Evolutionary conservation across 495 filamentous ascomycete genomes (phyloP), one percentile per base, ranked within the genome.

Genomic region (Penicillium daleae): DNA sequence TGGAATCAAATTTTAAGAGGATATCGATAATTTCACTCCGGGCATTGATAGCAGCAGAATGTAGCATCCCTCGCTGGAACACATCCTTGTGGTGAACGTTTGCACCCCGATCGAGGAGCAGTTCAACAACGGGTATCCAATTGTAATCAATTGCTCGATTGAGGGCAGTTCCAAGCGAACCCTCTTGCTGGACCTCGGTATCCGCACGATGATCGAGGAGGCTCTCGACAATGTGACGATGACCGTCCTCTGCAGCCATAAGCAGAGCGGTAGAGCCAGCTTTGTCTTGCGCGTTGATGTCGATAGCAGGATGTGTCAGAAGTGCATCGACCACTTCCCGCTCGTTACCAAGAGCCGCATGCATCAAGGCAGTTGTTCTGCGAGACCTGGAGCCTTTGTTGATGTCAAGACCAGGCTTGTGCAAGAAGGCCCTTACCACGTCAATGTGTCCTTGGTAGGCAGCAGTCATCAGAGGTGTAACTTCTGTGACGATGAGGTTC

Each of bases 151-250:
- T 44, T 10, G 55, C 55, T 32, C 55, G 39, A 26, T 57, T 57
- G 12, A 57, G 24, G 3, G 39, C 55, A 57, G 55, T 57, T 31
- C 55, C 55, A 10, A 29, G 24, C 4, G 55, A 46, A 6, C 55
- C 55, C 4, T 44, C 55, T 39, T 57, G 55, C 37, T 17, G 15
- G n/a, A 57, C 37, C 10, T 57, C 55, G 4, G 55, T 57, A 46
- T 57, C 37, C 19, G 57, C 57, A 24, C 57, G 44, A 35, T 50
- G 42, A 7, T 71, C 65, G n/a, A 68, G 56, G 9, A 71, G 44
- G 33, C 58, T 59, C 39, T 63, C 63, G 6, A 63, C 62, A 29
- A 50, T 56, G 7, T 49, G 21, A 58, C 71, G 66, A 52, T 67
- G 42, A n/a, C 50, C 57, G 24, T 68, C 48, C 27, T 56, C 19